These are phyloP conservation scores for Xylaria scruposa DNA, from an alignment of 495 filamentous ascomycete species.

Conservation along the genomic window DNA sequence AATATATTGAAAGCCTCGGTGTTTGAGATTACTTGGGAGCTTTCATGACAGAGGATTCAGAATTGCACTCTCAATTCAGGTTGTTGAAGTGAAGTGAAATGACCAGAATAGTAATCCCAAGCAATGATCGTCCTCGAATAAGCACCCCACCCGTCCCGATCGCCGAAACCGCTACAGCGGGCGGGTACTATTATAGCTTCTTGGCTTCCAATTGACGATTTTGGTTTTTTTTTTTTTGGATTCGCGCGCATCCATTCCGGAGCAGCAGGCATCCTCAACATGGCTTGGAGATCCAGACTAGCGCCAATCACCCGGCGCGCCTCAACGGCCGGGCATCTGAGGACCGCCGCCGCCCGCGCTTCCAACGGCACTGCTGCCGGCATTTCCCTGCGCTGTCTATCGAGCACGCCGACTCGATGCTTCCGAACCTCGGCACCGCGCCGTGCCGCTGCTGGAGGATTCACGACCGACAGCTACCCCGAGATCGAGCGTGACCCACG, in stretches of 20 bases:
- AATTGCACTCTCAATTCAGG: not conserved
- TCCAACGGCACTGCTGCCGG: not conserved
- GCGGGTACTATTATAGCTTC: slow-evolving; percentile 5
- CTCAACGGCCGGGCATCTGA: slow-evolving; percentile 29
- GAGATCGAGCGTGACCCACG: slow-evolving; percentile 77
- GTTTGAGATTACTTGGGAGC: not conserved
- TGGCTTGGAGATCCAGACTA: slow-evolving; percentile 40
- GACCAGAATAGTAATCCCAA: not conserved
- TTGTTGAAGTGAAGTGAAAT: not conserved
- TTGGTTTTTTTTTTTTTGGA: not conserved
- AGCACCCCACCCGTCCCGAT: slow-evolving; percentile 7
- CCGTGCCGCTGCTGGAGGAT: slow-evolving; percentile 58
- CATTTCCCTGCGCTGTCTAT: slow-evolving; percentile 40
- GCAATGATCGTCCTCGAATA: not conserved
- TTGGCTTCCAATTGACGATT: slow-evolving; percentile 10
- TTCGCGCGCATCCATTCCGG: slow-evolving; percentile 1
- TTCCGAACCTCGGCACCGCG: slow-evolving; percentile 46
- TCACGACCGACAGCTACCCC: slow-evolving; percentile 86
- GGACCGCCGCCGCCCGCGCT: slow-evolving; percentile 15
- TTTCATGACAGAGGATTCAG: not conserved
- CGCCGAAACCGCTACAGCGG: slow-evolving; percentile 17
- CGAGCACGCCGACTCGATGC: slow-evolving; percentile 40
- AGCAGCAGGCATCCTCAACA: slow-evolving; percentile 21
- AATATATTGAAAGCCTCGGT: not conserved
- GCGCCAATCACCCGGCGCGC: slow-evolving; percentile 35